A percentile compares a stretch with the other conserved stretches of the same genome.
Conservation (phyloP, 768 basidiomycete genomes). For the Lanmaoa rubissima region DNA sequence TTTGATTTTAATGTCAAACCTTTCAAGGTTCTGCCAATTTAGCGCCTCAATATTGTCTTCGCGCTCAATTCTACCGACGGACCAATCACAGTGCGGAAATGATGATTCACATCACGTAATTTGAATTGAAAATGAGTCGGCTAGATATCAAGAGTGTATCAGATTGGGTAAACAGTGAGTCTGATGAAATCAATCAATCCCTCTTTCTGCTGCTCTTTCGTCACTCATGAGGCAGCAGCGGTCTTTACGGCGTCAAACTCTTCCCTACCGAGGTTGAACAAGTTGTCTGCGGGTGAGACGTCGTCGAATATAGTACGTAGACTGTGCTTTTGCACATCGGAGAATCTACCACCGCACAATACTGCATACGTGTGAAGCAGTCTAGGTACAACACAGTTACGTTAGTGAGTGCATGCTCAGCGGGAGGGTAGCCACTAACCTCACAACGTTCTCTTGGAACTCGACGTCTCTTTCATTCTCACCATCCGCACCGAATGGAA, state of each 20-base stretch:
- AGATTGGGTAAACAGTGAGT: slow-evolving; percentile 11
- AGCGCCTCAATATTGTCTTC: slow-evolving; percentile 1
- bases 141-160: slow-evolving; percentile 25
- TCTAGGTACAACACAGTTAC: slow-evolving; percentile 26
- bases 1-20: slow-evolving; percentile 12
- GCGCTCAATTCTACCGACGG: slow-evolving; percentile 7
- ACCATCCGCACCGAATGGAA: slow-evolving; percentile 67
- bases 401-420: background rate
- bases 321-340: slow-evolving; percentile 28
- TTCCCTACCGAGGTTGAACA: slow-evolving; percentile 30
- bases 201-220: slow-evolving; percentile 9
- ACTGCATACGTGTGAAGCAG: slow-evolving; percentile 53
- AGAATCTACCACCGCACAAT: slow-evolving; percentile 37
- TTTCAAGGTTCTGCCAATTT: slow-evolving; percentile 14
- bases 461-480: slow-evolving; percentile 60
- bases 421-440: slow-evolving; percentile 34
- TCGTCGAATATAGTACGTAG: slow-evolving; percentile 29
- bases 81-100: slow-evolving; percentile 18
- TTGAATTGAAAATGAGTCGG: slow-evolving; percentile 22
- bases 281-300: slow-evolving; percentile 16
- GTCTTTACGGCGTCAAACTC: slow-evolving; percentile 23
- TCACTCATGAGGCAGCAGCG: slow-evolving; percentile 25
- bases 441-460: slow-evolving; percentile 62
- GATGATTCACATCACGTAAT: slow-evolving; percentile 26
- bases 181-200: slow-evolving; percentile 14